Evolutionary conservation across 2,329 filamentous ascomycete species (phyloP).

Genomic region (Dothidotthia symphoricarpi): DNA sequence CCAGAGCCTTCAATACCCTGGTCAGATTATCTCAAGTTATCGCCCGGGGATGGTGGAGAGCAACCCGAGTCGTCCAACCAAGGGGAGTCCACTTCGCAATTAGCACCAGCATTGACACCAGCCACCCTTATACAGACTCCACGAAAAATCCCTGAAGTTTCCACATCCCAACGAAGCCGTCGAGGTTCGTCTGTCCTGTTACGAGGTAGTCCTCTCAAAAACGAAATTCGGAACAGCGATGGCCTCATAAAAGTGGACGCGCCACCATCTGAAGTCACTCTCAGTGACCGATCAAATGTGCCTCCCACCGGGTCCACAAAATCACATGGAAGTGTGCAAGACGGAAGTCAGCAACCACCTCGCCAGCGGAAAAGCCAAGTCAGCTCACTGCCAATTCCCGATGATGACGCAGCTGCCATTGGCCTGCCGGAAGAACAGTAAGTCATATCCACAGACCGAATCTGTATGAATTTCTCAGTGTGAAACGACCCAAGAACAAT

Average conservation of each 20-base stretch:
- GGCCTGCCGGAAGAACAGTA: conserved; percentile 33
- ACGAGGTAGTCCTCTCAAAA: conserved; percentile 6
- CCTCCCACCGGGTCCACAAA: background rate
- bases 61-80: conserved; percentile 11
- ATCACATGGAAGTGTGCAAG: background rate
- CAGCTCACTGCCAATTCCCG: conserved; percentile 6
- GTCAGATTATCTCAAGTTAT: conserved; percentile 37
- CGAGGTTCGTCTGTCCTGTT: conserved; percentile 5
- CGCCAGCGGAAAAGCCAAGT: conserved; percentile 6
- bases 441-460: background rate
- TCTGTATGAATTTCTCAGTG: too few species aligned
- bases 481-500: too few species aligned
- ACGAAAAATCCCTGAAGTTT: background rate
- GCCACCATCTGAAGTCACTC: background rate
- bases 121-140: background rate
- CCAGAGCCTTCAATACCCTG: conserved; percentile 37
- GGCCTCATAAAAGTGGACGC: background rate
- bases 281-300: background rate
- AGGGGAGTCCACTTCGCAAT: conserved; percentile 1
- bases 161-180: conserved; percentile 8
- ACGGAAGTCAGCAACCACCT: conserved; percentile 1
- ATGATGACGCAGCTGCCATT: conserved; percentile 27
- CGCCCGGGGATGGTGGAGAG: conserved; percentile 9
- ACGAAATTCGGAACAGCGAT: conserved; percentile 1
- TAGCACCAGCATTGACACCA: background rate